Base-by-base conservation (phyloP, 2,329 filamentous ascomycete species). In the Aaosphaeria pasadenensis region DNA sequence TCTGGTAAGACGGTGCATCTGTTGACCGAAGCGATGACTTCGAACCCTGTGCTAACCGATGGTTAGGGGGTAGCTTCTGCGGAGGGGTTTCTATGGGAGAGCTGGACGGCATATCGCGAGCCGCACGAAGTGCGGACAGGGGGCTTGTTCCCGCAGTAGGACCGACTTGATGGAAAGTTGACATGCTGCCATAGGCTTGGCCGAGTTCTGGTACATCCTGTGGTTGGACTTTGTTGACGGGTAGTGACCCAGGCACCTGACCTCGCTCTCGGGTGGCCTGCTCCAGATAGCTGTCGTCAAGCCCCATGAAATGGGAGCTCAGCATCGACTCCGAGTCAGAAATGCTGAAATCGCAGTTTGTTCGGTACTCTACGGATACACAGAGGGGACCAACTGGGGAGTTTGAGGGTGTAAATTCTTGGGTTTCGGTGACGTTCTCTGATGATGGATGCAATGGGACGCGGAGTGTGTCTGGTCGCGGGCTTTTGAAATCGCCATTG, bases 251-350 rank as follows among this genome's bases (percentile, higher is more conserved):
- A 40, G 86, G 76, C 53, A 89, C 86, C 45, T 69, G 69, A 35
- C 65, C 63, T 11, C 58, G 57, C 35, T 63, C 59, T 45, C 82
- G 78, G 51, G 80, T 80, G 13, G 94, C 71, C 6, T 91, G 91
- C 51, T 84, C 84, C 67, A 95, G 95, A 62, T 89, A 89, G 51
- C 89, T 84, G 64, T 96, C 91, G 64, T 96, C 91, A 35, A 90
- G 82, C 11, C 89, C 91, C 82, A 96, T 91, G 64, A 97, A 96
- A 31, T 90, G 86, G 11, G 92, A 96, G 72, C 91, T 96, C 39
- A 97, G 73, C 6, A 97, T 74, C 5, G 91, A 87, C 71, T 97
- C 94, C 0, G 91, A 88, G 69, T 96, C 90, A 60, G 95, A 92
- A 36, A 97, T 84, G 41, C 88, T 85, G 69, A 99, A 96, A 61